Evolutionary conservation across 73 alveolate genomes (phyloP).

Genomic region (Paramecium octaurelia): DNA sequence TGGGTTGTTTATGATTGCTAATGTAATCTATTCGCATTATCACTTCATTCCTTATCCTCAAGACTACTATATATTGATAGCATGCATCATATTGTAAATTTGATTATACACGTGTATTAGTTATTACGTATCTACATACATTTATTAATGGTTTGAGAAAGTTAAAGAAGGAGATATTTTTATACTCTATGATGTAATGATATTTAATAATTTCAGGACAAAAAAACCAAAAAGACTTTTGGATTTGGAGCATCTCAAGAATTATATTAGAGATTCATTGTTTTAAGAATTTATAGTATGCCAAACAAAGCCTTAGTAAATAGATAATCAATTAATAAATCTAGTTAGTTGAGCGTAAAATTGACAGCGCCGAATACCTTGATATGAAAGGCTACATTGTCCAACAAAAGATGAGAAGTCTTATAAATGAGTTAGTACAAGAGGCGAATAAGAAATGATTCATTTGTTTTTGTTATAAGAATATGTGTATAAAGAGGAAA

Average conservation of each 20-base stretch:
- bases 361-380: background rate
- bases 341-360: background rate
- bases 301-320: background rate
- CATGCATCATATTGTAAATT: slow-evolving; percentile 28
- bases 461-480: background rate
- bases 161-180: slow-evolving; percentile 31
- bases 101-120: background rate
- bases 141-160: slow-evolving; percentile 7
- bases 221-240: background rate
- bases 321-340: background rate
- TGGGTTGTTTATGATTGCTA: background rate
- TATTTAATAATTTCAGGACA: background rate
- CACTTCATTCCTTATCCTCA: slow-evolving; percentile 32
- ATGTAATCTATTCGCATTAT: slow-evolving; percentile 29
- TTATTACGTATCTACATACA: slow-evolving; percentile 28
- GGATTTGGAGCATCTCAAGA: slow-evolving; percentile 31
- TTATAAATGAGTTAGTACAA: background rate
- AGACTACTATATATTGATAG: slow-evolving; percentile 9
- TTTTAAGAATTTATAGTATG: background rate
- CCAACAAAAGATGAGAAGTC: background rate
- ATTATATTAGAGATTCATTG: background rate
- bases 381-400: slow-evolving; percentile 35
- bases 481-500: background rate
- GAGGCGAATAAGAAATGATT: background rate
- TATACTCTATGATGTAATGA: background rate